Percentiles rank a stretch among this genome's conserved stretches.
Conservation (phyloP, 169 alveolate species). For the Eimeria zaria region DNA sequence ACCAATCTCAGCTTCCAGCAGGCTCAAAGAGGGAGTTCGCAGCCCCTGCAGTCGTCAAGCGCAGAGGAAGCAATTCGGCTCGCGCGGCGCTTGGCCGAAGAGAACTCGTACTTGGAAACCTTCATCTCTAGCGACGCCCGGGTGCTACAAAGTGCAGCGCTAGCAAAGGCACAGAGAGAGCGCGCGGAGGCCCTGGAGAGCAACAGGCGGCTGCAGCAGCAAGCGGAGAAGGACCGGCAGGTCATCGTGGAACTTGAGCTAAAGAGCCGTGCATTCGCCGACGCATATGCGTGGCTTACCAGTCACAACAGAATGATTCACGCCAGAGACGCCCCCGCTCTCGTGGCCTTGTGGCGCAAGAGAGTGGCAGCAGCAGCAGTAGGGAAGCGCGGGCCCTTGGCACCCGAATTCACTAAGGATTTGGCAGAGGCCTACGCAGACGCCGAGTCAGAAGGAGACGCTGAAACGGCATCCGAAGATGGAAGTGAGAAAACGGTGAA, state of each 20-base stretch:
- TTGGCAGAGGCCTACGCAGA: slow-evolving; percentile 35
- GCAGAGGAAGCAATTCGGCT: slow-evolving; percentile 38
- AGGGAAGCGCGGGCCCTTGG: not conserved
- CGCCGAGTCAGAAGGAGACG: slow-evolving; percentile 54
- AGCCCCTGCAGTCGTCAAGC: not conserved
- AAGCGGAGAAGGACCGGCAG: slow-evolving; percentile 53
- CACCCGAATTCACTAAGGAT: slow-evolving; percentile 43
- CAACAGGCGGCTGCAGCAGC: slow-evolving; percentile 60
- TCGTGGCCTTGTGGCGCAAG: slow-evolving; percentile 71
- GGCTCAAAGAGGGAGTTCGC: not conserved
- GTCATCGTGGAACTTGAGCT: slow-evolving; percentile 65
- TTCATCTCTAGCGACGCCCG: slow-evolving; percentile 31
- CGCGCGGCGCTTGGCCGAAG: slow-evolving; percentile 13
- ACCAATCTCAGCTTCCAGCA: not conserved
- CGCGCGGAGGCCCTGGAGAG: slow-evolving; percentile 50
- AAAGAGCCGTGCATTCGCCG: slow-evolving; percentile 77
- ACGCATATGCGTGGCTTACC: slow-evolving; percentile 77
- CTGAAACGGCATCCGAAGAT: slow-evolving; percentile 47
- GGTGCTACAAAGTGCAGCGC: slow-evolving; percentile 53
- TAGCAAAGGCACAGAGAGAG: slow-evolving; percentile 37
- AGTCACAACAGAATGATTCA: slow-evolving; percentile 71
- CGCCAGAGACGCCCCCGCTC: slow-evolving; percentile 67
- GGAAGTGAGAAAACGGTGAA: not conserved
- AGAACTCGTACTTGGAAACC: slow-evolving; percentile 48
- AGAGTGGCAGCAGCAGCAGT: slow-evolving; percentile 55